These are phyloP conservation scores for Penicillium manginii DNA, from an alignment of 495 filamentous ascomycete species.

Conservation along the genomic window DNA sequence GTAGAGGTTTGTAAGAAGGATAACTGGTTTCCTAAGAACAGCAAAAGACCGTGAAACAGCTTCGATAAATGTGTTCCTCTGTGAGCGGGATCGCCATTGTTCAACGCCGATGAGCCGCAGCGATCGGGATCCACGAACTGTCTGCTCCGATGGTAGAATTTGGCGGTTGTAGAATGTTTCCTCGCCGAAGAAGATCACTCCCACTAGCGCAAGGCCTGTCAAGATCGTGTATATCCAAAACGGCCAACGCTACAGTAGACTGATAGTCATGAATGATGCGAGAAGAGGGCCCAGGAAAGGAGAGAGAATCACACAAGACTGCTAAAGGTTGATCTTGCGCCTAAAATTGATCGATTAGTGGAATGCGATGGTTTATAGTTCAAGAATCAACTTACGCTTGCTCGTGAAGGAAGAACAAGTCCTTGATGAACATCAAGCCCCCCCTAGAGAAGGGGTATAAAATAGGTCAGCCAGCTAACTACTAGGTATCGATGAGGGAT, in stretches of 20 bases:
- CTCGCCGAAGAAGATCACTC: background rate
- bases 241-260: background rate
- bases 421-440: background rate
- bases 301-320: background rate
- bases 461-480: too few relatives aligned
- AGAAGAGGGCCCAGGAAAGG: background rate
- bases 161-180: background rate
- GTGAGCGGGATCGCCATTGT: background rate
- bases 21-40: background rate
- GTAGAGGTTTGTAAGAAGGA: background rate
- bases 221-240: constrained; percentile 1
- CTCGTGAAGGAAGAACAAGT: background rate
- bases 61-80: background rate
- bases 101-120: background rate
- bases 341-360: background rate
- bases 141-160: background rate
- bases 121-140: background rate
- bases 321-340: constrained; percentile 1
- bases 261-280: background rate
- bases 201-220: background rate
- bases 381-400: background rate
- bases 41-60: background rate
- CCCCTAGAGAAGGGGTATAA: background rate
- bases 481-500: too few relatives aligned
- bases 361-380: background rate